Conservation (phyloP, 257 asterid species). For the Avicennia marina region DNA sequence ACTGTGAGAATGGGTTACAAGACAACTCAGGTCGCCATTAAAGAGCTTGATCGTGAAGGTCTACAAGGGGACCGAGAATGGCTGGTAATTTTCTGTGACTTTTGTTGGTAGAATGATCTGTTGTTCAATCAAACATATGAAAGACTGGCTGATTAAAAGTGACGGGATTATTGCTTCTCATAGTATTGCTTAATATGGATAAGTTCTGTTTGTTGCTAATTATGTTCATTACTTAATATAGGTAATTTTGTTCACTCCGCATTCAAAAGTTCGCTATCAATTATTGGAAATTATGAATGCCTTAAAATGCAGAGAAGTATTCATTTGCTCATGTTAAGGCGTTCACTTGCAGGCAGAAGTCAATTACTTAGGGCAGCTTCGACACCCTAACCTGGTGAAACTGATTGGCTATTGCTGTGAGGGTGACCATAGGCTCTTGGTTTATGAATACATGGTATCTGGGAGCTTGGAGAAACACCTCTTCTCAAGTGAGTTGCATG, state of each 20-base stretch:
- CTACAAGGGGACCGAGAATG: slow-evolving; percentile 94
- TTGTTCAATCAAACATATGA: not conserved
- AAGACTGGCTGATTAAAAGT: not conserved
- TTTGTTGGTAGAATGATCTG: not conserved
- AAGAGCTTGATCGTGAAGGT: slow-evolving; percentile 92
- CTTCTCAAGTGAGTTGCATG: slow-evolving; percentile 59
- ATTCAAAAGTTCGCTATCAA: not conserved
- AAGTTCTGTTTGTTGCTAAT: not conserved
- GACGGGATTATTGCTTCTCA: not conserved
- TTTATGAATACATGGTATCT: slow-evolving; percentile 90
- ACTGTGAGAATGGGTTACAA: slow-evolving; percentile 60
- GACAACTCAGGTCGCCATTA: slow-evolving; percentile 68
- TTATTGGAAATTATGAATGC: not conserved
- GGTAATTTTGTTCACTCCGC: not conserved
- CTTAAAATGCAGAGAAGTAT: slow-evolving; percentile 1
- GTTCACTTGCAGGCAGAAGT: slow-evolving; percentile 78
- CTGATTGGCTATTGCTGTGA: slow-evolving; percentile 91
- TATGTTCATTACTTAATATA: not conserved
- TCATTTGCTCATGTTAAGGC: slow-evolving; percentile 22
- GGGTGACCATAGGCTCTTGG: slow-evolving; percentile 80
- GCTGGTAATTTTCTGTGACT: slow-evolving; percentile 51
- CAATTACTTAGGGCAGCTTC: slow-evolving; percentile 82
- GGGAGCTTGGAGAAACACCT: slow-evolving; percentile 94
- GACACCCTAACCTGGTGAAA: slow-evolving; percentile 81
- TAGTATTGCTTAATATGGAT: too few relatives aligned